phyloP scores from a whole-genome alignment of 306 rosid species.

The Hippophae tibetana region DNA sequence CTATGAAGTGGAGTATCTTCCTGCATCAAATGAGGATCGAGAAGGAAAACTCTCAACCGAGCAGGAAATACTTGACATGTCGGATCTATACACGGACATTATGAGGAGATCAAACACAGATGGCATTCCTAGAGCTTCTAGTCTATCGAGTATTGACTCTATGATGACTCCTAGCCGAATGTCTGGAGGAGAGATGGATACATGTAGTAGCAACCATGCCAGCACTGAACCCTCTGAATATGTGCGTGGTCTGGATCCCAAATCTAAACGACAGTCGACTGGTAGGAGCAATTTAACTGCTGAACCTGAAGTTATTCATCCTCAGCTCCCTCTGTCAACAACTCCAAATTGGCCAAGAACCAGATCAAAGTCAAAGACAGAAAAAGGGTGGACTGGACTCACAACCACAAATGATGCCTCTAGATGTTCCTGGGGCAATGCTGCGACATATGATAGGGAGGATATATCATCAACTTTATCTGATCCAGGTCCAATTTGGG shows the following conservation, averaged over 20 bases:
- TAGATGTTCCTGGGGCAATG: slow-evolving; percentile 74
- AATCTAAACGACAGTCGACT: slow-evolving; percentile 75
- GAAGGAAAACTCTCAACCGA: slow-evolving; percentile 60
- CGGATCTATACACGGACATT: slow-evolving; percentile 74
- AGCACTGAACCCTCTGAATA: slow-evolving; percentile 89
- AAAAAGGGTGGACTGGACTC: slow-evolving; percentile 86
- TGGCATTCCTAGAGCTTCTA: slow-evolving; percentile 92
- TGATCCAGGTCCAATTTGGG: slow-evolving; percentile 99
- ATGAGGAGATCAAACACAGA: slow-evolving; percentile 82
- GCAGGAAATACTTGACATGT: slow-evolving; percentile 67
- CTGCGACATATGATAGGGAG: slow-evolving; percentile 70
- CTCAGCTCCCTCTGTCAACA: slow-evolving; percentile 75
- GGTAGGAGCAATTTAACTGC: slow-evolving; percentile 75
- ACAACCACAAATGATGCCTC: slow-evolving; percentile 70
- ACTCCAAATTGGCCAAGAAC: slow-evolving; percentile 99
- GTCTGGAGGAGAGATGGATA: slow-evolving; percentile 74
- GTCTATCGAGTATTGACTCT: slow-evolving; percentile 97
- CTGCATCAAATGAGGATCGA: slow-evolving; percentile 58
- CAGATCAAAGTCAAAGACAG: slow-evolving; percentile 85
- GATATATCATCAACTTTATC: slow-evolving; percentile 93
- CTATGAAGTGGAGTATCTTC: slow-evolving; percentile 94
- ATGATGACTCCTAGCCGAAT: slow-evolving; percentile 91
- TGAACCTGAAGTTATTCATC: slow-evolving; percentile 94
- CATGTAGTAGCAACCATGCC: slow-evolving; percentile 70
- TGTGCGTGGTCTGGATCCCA: slow-evolving; percentile 93